Evolutionary conservation across 2,329 filamentous ascomycete genomes (phyloP), one percentile per base, ranked within the genome.

Genomic region (Leptographium lundbergii): DNA sequence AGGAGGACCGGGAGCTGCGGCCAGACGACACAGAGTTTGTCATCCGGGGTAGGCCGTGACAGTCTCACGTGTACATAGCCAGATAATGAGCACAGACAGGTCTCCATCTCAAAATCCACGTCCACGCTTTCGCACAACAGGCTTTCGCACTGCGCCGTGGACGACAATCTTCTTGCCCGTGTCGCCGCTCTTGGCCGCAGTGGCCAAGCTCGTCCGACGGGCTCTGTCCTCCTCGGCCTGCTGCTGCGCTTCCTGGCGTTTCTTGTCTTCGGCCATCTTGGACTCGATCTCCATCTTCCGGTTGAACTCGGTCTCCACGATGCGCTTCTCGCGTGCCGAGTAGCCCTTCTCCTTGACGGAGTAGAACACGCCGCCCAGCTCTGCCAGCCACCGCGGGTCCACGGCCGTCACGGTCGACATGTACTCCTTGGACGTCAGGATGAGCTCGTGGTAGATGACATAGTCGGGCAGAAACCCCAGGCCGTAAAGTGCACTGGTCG

Each of bases 281-380:
- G 87, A 80, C 74, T 96, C 91, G 63, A 96, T 91, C 72, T 96
- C 91, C 80, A 95, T 91, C 71, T 88, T 91, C 57, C 84, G 80
- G 69, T 95, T 96, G 70, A 96, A 96, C 70, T 96, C 92, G 19
- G 85, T 86, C 74, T 97, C 92, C 0, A 87, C 92, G 54, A 96
- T 83, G 58, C 89, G 82, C 73, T 91, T 92, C 67, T 96, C 88
- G 29, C 89, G 80, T 14, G 86, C 84, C 17, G 89, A 95, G 69
- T 95, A 99, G 1, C 92, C 94, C 73, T 99, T 99, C 73, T 97
- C 92, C 74, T 96, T 96, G 68, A 99, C 82, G 1, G 88, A 94
- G 72, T 97, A 99, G 72, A 99, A 99, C 0, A 99, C 94, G 1
- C 91, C 94, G 39, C 95, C 94, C 6, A 99, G 78, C 69, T 99